Conservation (phyloP, 169 alveolate genomes). For the Eimeria sp. region DNA sequence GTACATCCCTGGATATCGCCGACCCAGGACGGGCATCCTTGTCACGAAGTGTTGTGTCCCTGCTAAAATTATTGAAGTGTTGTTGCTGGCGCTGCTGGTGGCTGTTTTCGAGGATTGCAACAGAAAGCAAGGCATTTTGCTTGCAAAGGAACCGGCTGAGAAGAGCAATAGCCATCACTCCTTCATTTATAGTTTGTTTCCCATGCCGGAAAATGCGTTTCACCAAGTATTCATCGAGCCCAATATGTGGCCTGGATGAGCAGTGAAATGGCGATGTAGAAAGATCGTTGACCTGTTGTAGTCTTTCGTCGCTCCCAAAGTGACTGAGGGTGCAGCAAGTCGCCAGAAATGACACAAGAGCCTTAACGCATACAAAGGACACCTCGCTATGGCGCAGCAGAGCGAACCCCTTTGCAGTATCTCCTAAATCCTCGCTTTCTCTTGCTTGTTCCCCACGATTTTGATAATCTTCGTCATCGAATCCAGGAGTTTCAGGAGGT, state of each 20-base stretch:
- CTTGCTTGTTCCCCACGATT: background rate
- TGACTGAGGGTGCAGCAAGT: constrained; percentile 55
- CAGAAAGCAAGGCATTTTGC: constrained; percentile 45
- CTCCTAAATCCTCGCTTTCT: background rate
- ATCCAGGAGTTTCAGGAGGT: constrained; percentile 9
- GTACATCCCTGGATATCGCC: background rate
- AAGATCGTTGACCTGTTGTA: constrained; percentile 42
- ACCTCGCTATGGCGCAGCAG: constrained; percentile 47
- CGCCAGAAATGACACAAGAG: constrained; percentile 34
- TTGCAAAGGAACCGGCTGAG: constrained; percentile 61
- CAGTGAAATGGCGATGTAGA: constrained; percentile 66
- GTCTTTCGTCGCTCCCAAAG: constrained; percentile 45
- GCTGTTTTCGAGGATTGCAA: constrained; percentile 13
- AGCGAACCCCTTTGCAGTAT: background rate
- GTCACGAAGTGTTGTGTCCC: background rate
- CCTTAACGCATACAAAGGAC: constrained; percentile 58
- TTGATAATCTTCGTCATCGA: background rate
- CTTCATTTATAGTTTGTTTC: constrained; percentile 52
- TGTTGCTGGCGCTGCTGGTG: constrained; percentile 12
- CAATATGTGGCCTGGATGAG: constrained; percentile 59
- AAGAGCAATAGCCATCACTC: constrained; percentile 51
- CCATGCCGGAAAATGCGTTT: constrained; percentile 71
- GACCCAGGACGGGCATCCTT: background rate
- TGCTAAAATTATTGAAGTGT: background rate
- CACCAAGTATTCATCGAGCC: constrained; percentile 63